A percentile compares a stretch with the other conserved stretches of the same genome.
These are phyloP conservation scores for Onygena corvina DNA, from an alignment of 2,329 filamentous ascomycete species.

Conservation along the genomic window DNA sequence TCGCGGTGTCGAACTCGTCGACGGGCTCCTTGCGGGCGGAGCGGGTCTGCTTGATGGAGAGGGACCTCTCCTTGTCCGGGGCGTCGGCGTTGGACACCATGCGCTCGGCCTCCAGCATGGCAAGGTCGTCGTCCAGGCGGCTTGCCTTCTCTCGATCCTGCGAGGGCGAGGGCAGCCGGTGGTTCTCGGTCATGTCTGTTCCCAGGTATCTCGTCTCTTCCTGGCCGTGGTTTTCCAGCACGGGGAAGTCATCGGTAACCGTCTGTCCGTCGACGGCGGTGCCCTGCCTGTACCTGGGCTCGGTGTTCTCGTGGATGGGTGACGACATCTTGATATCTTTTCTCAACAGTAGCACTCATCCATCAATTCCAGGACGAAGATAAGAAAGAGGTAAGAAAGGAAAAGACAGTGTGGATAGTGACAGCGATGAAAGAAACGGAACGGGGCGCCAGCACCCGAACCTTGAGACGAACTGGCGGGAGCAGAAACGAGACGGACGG, in stretches of 20 bases:
- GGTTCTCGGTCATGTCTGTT: conserved; percentile 6
- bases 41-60: conserved; percentile 41
- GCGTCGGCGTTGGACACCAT: conserved; percentile 28
- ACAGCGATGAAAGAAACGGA: background rate
- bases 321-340: conserved; percentile 21
- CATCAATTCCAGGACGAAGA: too few species aligned
- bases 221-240: background rate
- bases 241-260: background rate
- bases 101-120: conserved; percentile 53
- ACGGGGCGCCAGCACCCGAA: background rate
- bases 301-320: conserved; percentile 14
- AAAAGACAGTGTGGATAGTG: background rate
- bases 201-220: conserved; percentile 2
- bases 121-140: conserved; percentile 54
- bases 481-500: background rate
- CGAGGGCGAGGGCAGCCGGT: conserved; percentile 38
- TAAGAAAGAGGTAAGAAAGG: background rate
- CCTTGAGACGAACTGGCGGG: background rate
- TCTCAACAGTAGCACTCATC: too few species aligned
- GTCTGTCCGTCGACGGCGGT: background rate
- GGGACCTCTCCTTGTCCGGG: conserved; percentile 28
- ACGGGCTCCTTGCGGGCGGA: conserved; percentile 45
- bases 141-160: conserved; percentile 48
- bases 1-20: conserved; percentile 56
- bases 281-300: conserved; percentile 8